Evolutionary conservation across 768 basidiomycete species (phyloP), one percentile per base, ranked within the genome.

Genomic region (Naganishia onofrii): DNA sequence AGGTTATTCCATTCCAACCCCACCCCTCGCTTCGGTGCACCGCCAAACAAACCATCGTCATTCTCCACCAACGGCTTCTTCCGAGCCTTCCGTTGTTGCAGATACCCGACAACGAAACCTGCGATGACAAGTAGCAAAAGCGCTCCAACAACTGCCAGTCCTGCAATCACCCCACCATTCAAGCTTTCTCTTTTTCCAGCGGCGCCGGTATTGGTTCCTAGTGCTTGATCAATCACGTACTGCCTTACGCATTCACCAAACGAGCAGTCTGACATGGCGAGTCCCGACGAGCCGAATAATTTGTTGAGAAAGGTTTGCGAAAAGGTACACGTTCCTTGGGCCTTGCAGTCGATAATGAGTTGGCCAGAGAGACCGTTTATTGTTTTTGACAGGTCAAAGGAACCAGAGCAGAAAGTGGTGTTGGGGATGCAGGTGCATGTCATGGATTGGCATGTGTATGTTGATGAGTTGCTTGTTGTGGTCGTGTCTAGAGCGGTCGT

Each of bases 181-280:
- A 96, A 85, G 21, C 85, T 81, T 38, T 83, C 83, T 4, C 83
- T 82, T 15, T 82, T 76, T 0, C 74, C 72, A 44, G 38, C 28
- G 21, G n/a, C 23, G 28, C 63, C 44, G 10, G 68, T 71, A n/a
- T 72, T 74, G 17, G 83, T 68, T 2, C 78, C 77, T 80, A 74
- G 8, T 75, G 84, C 79, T 52, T 79, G 82, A 76, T 93, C 89
- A 67, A 96, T 88, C 44, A 90, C 88, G 69, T 84, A 85, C 78
- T 95, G 92, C 3, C 85, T 82, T 19, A 96, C 88, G 79, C 94
- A 96, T 81, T 97, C 94, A 29, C 94, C 94, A 74, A 89, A 94
- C 0, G 82, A 83, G 79, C 94, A 97, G 0, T 85, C 86, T 65
- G 84, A 84, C 12, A 97, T 83, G 7, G 83, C 74, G n/a, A 97